Evolutionary conservation across 106 monocot genomes (phyloP).

Genomic region (Dioscorea dumetorum): DNA sequence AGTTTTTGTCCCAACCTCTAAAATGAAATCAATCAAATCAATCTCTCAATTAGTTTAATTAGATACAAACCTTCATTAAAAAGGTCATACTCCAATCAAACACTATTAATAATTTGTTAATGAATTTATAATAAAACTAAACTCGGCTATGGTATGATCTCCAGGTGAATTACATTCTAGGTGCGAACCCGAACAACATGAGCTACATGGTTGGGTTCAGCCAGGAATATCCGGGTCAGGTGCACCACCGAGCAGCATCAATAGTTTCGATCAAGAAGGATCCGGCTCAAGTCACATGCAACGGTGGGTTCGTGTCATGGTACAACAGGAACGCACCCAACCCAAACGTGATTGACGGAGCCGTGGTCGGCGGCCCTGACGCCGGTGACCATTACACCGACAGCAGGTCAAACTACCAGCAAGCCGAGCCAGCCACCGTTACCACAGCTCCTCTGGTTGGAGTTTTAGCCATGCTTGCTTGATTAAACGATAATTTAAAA

Average conservation of each 20-base stretch:
- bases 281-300: conserved; percentile 24
- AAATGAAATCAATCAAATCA: no score
- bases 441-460: conserved; percentile 46
- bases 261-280: conserved; percentile 28
- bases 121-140: no score
- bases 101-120: no score
- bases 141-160: no score
- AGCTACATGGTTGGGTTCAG: conserved; percentile 52
- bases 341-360: conserved; percentile 40
- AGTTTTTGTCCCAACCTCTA: no score
- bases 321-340: conserved; percentile 19
- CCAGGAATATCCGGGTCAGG: conserved; percentile 19
- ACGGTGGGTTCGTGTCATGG: conserved; percentile 31
- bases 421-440: conserved; percentile 39
- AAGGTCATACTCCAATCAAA: no score
- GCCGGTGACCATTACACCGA: conserved; percentile 26
- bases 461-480: conserved; percentile 31
- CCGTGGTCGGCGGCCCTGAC: conserved; percentile 48
- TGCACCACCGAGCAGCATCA: conserved; percentile 46
- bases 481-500: no score
- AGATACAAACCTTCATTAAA: no score
- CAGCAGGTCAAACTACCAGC: conserved; percentile 32
- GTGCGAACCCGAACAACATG: conserved; percentile 30
- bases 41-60: no score
- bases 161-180: conserved; percentile 42